Conservation (phyloP, 108 stramenopile species). For the Nitzschia inconspicua region DNA sequence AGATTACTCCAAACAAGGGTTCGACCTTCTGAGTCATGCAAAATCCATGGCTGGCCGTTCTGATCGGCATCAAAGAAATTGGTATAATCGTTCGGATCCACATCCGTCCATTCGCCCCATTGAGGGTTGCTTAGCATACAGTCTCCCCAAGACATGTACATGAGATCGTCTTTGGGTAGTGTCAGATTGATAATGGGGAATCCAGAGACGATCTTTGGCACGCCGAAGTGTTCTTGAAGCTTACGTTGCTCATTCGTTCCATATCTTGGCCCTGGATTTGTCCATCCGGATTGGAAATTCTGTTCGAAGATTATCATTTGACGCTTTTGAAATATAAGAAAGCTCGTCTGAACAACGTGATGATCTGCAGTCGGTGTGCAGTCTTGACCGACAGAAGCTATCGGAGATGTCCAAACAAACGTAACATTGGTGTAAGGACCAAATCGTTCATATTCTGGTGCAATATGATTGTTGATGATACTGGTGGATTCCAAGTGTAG, state of each 20-base stretch:
- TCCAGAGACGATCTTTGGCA: not conserved
- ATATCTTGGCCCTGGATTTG: not conserved
- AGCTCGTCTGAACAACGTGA: not conserved
- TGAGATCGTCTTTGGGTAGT: not conserved
- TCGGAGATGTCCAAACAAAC: not conserved
- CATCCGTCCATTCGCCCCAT: constrained; percentile 5
- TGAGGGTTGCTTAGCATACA: not conserved
- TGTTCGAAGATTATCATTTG: constrained; percentile 10
- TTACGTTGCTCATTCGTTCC: not conserved
- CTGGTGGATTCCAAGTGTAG: too few relatives aligned
- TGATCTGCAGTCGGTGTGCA: not conserved
- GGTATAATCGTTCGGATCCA: not conserved
- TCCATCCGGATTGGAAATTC: constrained; percentile 1
- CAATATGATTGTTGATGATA: too few relatives aligned
- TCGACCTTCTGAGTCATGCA: not conserved
- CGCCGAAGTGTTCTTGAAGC: too few relatives aligned
- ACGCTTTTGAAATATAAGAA: not conserved
- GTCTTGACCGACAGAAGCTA: too few relatives aligned
- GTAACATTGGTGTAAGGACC: not conserved
- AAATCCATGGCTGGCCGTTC: constrained; percentile 6
- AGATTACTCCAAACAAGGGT: constrained; percentile 5
- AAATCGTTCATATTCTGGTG: not conserved
- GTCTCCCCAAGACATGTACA: not conserved
- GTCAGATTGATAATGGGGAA: not conserved
- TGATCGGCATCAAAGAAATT: not conserved